Conservation (phyloP, 257 asterid genomes). For the Thymus mandschuricus region DNA sequence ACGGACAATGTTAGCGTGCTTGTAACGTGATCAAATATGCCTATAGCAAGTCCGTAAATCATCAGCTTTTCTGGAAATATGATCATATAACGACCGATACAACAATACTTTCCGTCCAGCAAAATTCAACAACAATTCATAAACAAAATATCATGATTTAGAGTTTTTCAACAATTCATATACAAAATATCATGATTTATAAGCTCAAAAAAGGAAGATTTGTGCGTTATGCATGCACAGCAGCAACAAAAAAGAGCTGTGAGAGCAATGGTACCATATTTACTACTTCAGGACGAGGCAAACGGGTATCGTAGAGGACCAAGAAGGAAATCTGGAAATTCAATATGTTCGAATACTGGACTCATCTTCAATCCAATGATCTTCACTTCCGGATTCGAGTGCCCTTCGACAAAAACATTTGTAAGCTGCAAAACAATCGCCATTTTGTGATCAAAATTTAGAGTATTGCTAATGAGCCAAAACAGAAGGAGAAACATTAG, state of each 20-base stretch:
- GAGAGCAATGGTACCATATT: slow-evolving; percentile 1
- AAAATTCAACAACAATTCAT: no score
- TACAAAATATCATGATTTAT: background rate
- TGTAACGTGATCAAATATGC: slow-evolving; percentile 29
- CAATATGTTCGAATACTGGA: slow-evolving; percentile 50
- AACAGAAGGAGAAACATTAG: background rate
- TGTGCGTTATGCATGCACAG: background rate
- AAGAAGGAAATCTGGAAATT: slow-evolving; percentile 49
- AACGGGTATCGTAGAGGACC: slow-evolving; percentile 64
- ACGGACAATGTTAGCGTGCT: background rate
- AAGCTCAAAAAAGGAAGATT: background rate
- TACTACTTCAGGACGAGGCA: slow-evolving; percentile 23
- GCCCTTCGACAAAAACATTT: slow-evolving; percentile 70
- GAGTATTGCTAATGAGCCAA: background rate
- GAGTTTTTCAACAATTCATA: background rate
- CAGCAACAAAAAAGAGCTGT: background rate
- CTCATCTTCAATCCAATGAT: slow-evolving; percentile 73
- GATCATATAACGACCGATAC: no score
- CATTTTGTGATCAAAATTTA: background rate
- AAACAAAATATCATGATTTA: background rate
- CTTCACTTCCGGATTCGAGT: slow-evolving; percentile 69
- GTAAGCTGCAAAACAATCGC: slow-evolving; percentile 59
- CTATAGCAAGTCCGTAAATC: no score
- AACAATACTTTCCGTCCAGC: no score
- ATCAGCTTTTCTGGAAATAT: no score